These are phyloP conservation scores for Ocimum tenuiflorum DNA, from an alignment of 257 asterid genomes.

Conservation along the genomic window DNA sequence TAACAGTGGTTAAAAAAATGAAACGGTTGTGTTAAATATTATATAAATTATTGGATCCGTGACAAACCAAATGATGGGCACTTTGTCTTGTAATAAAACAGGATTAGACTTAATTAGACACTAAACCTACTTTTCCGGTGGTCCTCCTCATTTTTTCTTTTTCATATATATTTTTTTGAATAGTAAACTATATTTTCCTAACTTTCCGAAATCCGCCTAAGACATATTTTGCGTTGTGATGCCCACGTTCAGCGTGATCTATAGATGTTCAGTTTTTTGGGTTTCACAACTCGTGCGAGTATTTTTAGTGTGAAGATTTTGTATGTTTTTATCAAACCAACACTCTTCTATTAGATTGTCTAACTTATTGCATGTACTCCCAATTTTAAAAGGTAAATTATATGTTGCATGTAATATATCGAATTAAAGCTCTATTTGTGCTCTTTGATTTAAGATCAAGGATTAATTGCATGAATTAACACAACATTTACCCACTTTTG, in stretches of 20 bases:
- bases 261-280: not conserved
- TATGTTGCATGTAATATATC: too few relatives aligned
- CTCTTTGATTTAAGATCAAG: too few relatives aligned
- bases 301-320: too few relatives aligned
- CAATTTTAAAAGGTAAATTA: too few relatives aligned
- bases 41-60: slow-evolving; percentile 20
- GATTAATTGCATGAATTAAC: too few relatives aligned
- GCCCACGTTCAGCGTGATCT: slow-evolving; percentile 22
- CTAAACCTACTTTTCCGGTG: not conserved
- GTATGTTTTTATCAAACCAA: too few relatives aligned
- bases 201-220: not conserved
- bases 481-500: too few relatives aligned
- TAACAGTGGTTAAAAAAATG: not conserved
- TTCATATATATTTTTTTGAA: too few relatives aligned
- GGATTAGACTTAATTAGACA: slow-evolving; percentile 12
- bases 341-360: too few relatives aligned
- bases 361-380: too few relatives aligned
- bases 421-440: too few relatives aligned
- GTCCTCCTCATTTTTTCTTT: not conserved
- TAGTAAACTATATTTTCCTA: not conserved
- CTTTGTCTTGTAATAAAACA: slow-evolving; percentile 38
- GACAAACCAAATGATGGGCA: slow-evolving; percentile 37
- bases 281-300: not conserved
- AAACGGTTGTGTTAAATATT: not conserved
- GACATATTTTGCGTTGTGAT: slow-evolving; percentile 3